Conservation (phyloP, 2,329 filamentous ascomycete species). For the Scopulariopsis brevicaulis region DNA sequence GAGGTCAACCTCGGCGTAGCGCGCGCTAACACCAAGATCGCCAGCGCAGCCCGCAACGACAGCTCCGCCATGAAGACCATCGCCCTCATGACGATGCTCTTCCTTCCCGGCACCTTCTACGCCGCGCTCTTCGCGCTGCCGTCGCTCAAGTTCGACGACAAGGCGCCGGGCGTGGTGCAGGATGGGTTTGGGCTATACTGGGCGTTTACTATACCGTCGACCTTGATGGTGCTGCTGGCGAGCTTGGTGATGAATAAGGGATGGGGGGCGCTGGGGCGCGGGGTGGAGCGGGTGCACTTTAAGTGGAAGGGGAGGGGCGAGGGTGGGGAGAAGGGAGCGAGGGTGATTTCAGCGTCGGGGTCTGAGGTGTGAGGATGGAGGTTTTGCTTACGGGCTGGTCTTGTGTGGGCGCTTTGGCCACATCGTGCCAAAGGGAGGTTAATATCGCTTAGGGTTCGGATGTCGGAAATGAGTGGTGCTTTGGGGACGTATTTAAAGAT, state of each 20-base stretch:
- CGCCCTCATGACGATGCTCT: conserved; percentile 7
- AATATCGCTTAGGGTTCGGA: too few relatives aligned
- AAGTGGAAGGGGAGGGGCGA: neutral
- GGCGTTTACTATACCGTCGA: conserved; percentile 5
- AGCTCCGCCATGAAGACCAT: conserved; percentile 7
- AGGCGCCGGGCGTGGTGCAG: neutral
- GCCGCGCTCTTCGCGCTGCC: conserved; percentile 5
- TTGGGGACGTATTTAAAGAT: too few relatives aligned
- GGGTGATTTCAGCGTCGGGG: too few relatives aligned
- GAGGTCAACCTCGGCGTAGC: conserved; percentile 5
- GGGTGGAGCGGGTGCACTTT: neutral
- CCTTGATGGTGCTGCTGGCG: neutral
- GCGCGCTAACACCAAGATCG: neutral
- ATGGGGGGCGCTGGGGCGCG: neutral
- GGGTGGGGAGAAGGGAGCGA: neutral
- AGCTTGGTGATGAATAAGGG: neutral
- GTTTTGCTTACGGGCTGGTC: too few relatives aligned
- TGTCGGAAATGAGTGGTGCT: too few relatives aligned
- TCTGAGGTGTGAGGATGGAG: too few relatives aligned
- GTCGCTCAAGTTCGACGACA: conserved; percentile 1
- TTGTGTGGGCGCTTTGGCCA: too few relatives aligned
- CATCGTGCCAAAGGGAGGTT: too few relatives aligned
- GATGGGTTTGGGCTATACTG: conserved; percentile 2
- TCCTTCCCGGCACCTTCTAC: conserved; percentile 7
- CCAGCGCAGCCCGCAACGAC: neutral